Conservation (phyloP, 805 yeast species). For the Komagataella populi region DNA sequence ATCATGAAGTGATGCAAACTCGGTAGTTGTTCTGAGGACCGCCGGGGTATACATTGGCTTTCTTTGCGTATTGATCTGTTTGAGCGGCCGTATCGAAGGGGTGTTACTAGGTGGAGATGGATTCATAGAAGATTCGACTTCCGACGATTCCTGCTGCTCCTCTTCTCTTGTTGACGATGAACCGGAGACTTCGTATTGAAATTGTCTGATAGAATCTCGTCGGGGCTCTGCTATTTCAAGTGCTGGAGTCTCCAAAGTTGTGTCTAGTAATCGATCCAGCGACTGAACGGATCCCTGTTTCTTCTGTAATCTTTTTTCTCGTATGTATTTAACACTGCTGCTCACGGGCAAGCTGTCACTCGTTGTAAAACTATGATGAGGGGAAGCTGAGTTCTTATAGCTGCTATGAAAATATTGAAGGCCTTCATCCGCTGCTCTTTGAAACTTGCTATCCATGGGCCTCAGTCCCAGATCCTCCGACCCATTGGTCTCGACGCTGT, state of each 20-base stretch:
- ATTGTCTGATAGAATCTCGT: not conserved
- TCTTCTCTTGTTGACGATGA: not conserved
- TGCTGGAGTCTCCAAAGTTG: not conserved
- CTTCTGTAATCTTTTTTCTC: conserved; percentile 2
- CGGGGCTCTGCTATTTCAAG: not conserved
- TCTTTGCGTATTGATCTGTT: conserved; percentile 68
- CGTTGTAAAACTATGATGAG: not conserved
- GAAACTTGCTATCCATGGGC: conserved; percentile 18
- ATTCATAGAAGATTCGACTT: not conserved
- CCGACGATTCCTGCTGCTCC: not conserved
- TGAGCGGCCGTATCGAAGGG: conserved; percentile 24
- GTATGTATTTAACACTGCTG: not conserved
- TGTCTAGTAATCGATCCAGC: not conserved
- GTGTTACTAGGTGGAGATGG: conserved; percentile 13
- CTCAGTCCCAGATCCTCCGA: conserved; percentile 12
- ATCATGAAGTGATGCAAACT: not conserved
- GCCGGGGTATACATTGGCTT: conserved; percentile 89
- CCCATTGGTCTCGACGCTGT: not conserved
- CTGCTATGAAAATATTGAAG: conserved; percentile 5
- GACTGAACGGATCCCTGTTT: not conserved
- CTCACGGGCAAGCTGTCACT: not conserved
- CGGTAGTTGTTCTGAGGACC: conserved; percentile 40
- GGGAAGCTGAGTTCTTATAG: not conserved
- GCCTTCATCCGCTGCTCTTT: conserved; percentile 18
- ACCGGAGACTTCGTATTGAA: not conserved